A percentile compares a stretch with the other conserved stretches of the same genome.
Conservation (phyloP, 148 eudicot genomes). For the Cornus florida region DNA sequence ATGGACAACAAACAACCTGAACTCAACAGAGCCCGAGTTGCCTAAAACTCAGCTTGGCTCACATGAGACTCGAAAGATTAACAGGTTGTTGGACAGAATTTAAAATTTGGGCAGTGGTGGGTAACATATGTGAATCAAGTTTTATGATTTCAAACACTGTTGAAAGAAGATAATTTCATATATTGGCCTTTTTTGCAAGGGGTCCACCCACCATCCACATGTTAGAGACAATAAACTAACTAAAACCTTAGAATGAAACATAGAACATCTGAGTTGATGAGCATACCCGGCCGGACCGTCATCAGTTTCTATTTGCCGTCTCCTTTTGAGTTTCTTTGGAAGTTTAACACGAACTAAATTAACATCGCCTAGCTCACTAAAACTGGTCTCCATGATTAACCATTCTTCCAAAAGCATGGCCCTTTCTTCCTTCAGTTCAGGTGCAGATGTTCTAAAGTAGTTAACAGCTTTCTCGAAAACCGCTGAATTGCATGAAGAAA, state of each 20-base stretch:
- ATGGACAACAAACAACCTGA: neutral
- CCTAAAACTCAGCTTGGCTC: neutral
- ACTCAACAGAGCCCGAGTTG: neutral
- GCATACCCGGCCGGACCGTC: constrained; percentile 91
- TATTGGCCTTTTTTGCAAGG: too few relatives aligned
- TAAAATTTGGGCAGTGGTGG: too few relatives aligned
- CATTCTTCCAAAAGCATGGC: constrained; percentile 94
- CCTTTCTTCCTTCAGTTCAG: constrained; percentile 88
- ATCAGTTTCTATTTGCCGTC: constrained; percentile 65
- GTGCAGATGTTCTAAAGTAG: constrained; percentile 71
- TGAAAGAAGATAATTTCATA: neutral
- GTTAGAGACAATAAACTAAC: neutral
- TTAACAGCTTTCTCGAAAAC: constrained; percentile 80
- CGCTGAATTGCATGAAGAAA: constrained; percentile 46
- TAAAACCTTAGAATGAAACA: neutral
- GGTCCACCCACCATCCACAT: neutral
- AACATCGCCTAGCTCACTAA: constrained; percentile 75
- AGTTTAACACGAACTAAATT: constrained; percentile 56
- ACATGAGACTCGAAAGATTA: too few relatives aligned
- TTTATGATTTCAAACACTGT: neutral
- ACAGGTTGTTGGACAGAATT: neutral
- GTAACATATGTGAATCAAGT: neutral
- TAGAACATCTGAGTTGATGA: neutral
- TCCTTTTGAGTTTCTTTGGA: constrained; percentile 93
- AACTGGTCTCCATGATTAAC: constrained; percentile 61